Evolutionary conservation across 2,329 filamentous ascomycete species (phyloP).

Genomic region (Byssoonygena ceratinophila): DNA sequence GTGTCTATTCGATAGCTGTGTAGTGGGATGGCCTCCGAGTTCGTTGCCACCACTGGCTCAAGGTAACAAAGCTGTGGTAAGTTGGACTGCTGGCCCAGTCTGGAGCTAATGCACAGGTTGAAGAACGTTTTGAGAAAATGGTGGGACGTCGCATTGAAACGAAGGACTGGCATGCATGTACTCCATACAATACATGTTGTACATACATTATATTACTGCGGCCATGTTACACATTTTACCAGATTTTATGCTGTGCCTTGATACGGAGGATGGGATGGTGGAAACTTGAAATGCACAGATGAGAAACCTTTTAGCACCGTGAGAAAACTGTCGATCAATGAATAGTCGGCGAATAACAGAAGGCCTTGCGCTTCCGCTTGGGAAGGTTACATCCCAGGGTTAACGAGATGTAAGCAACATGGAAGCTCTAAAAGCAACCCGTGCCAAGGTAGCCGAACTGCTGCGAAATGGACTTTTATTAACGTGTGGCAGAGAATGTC

Average conservation of each 20-base stretch:
- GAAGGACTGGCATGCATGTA: too few species aligned
- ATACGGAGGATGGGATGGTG: too few species aligned
- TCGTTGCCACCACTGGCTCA: background rate
- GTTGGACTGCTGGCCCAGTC: too few species aligned
- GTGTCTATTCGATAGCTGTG: background rate
- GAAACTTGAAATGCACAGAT: background rate
- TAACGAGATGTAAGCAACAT: background rate
- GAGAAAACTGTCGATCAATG: background rate
- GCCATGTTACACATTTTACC: too few species aligned
- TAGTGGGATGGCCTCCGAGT: background rate
- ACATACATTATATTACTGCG: too few species aligned
- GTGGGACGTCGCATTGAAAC: too few species aligned
- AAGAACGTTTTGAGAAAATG: background rate
- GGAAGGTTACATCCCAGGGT: conserved; percentile 1
- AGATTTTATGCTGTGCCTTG: too few species aligned
- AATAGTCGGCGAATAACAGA: background rate
- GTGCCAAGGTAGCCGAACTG: background rate
- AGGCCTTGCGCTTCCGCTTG: background rate
- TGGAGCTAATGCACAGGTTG: too few species aligned
- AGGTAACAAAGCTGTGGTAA: too few species aligned
- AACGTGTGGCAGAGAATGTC: background rate
- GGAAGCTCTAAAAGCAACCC: background rate
- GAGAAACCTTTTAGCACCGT: too few species aligned
- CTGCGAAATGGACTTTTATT: background rate
- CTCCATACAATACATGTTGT: too few species aligned